Conservation (phyloP, 2,329 filamentous ascomycete genomes). For the Fusarium sp. region DNA sequence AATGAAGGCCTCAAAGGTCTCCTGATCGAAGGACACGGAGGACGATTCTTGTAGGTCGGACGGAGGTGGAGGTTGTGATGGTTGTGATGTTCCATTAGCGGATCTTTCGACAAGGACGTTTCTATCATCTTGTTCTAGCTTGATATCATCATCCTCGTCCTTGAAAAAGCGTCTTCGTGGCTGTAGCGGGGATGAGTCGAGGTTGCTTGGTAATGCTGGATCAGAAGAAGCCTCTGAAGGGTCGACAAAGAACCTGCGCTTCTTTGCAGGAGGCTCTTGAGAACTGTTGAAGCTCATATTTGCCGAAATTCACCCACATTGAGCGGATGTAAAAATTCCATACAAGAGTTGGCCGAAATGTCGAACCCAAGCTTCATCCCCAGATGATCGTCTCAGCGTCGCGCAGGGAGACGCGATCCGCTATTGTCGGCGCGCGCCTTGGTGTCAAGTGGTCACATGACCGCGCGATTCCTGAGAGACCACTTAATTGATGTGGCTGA, state of each 20-base stretch:
- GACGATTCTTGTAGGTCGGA: slow-evolving; percentile 40
- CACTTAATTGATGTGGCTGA: slow-evolving; percentile 22
- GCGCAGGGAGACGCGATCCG: slow-evolving; percentile 53
- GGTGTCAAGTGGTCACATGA: slow-evolving; percentile 57
- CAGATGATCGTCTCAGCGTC: neutral
- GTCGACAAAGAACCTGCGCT: slow-evolving; percentile 53
- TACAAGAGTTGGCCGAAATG: neutral
- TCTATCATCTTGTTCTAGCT: slow-evolving; percentile 31
- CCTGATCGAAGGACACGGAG: slow-evolving; percentile 63
- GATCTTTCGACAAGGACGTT: slow-evolving; percentile 21
- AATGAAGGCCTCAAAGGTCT: slow-evolving; percentile 69
- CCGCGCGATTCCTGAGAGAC: slow-evolving; percentile 40
- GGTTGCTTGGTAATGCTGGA: slow-evolving; percentile 37
- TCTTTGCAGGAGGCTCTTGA: slow-evolving; percentile 60
- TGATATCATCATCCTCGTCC: slow-evolving; percentile 38
- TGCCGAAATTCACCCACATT: slow-evolving; percentile 20
- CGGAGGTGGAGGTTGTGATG: slow-evolving; percentile 9
- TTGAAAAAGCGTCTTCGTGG: slow-evolving; percentile 44
- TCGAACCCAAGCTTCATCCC: slow-evolving; percentile 3
- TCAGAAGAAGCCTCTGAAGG: slow-evolving; percentile 47
- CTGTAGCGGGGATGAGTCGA: slow-evolving; percentile 38
- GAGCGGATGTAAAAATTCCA: neutral
- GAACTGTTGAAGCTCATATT: slow-evolving; percentile 55
- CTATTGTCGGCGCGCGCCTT: slow-evolving; percentile 48
- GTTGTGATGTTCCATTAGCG: slow-evolving; percentile 22